A percentile compares a stretch with the other conserved stretches of the same genome.
phyloP scores from a whole-genome alignment of 1,284 basidiomycete genomes.

The Tilletia indica region DNA sequence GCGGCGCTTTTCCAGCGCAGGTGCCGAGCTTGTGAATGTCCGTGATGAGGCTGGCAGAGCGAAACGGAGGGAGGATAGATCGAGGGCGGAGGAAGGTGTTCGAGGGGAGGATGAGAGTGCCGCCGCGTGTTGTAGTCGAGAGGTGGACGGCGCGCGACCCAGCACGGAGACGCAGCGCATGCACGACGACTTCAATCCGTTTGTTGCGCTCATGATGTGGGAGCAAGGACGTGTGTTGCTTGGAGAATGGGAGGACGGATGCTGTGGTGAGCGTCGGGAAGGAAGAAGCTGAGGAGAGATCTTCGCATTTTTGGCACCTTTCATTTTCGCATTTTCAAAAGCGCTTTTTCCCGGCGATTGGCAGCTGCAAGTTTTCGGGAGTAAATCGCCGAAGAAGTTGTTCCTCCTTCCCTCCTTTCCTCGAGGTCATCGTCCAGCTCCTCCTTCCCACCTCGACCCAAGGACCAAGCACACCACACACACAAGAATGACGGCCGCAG shows the following conservation, averaged over 20 bases:
- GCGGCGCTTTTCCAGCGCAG: conserved; percentile 37
- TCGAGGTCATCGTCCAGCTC: too few species aligned
- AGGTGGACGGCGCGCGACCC: too few species aligned
- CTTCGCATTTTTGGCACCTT: too few species aligned
- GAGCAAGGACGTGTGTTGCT: background rate
- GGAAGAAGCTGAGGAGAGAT: too few species aligned
- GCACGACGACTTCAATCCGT: background rate
- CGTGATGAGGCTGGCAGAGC: background rate
- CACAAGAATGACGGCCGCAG: background rate
- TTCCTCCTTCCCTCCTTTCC: background rate
- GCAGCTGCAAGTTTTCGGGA: too few species aligned
- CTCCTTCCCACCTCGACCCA: background rate
- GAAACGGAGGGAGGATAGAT: background rate
- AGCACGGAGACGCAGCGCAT: conserved; percentile 1
- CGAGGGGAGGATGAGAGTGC: background rate
- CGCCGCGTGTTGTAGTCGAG: too few species aligned
- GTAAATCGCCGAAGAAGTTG: too few species aligned
- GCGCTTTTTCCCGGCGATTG: too few species aligned
- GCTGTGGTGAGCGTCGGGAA: background rate
- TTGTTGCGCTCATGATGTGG: background rate
- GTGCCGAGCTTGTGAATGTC: conserved; percentile 32
- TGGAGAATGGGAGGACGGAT: background rate
- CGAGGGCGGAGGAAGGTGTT: background rate
- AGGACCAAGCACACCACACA: background rate
- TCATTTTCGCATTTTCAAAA: too few species aligned